Evolutionary conservation across 2,329 filamentous ascomycete species (phyloP).

Genomic region (Fusarium burgessii): DNA sequence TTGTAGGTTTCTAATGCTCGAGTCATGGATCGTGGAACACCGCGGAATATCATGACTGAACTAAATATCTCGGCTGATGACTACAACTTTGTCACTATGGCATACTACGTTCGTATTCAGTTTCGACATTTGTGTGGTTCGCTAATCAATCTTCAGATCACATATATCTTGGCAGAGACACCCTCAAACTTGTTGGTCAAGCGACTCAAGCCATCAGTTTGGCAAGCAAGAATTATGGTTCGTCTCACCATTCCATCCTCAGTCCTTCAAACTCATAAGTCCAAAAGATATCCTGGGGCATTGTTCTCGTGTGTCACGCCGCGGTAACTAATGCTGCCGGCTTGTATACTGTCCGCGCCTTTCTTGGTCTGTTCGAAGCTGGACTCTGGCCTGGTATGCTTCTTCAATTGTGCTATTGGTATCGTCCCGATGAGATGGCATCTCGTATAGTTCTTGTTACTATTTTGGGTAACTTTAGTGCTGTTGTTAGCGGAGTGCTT

Average conservation of each 20-base stretch:
- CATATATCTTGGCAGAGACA: not conserved
- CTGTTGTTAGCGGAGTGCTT: not conserved
- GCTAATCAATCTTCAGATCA: not conserved
- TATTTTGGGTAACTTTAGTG: not conserved
- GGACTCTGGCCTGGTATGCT: not conserved
- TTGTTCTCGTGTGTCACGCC: fast-evolving
- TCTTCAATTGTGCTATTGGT: not conserved
- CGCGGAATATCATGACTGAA: not conserved
- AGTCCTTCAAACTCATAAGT: not conserved
- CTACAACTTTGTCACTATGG: not conserved
- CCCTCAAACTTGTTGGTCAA: not conserved
- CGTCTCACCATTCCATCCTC: fast-evolving
- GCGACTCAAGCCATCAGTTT: not conserved
- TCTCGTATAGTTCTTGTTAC: not conserved
- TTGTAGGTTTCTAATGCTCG: not conserved
- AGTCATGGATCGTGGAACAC: not conserved
- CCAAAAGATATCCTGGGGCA: not conserved
- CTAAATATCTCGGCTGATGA: not conserved
- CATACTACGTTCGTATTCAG: not conserved
- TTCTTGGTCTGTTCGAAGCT: not conserved
- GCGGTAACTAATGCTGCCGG: fast-evolving
- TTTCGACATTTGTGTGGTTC: fast-evolving
- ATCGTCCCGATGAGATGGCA: not conserved
- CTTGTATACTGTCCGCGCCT: not conserved
- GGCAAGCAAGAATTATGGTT: not conserved